Evolutionary conservation across 805 yeast species (phyloP).

Genomic region (Suhomyces vadensis): DNA sequence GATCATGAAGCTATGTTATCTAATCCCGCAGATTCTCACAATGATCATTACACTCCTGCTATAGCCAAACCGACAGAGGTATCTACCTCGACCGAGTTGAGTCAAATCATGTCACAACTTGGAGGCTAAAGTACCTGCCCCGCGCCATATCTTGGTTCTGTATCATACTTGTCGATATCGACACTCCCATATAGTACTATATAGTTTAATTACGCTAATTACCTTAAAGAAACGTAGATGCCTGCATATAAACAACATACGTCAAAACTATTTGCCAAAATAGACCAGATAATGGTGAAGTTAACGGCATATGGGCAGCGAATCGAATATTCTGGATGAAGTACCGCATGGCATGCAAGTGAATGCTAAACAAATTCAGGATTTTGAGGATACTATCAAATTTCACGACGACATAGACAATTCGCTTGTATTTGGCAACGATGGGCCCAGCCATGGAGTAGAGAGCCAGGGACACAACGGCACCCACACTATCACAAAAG

Average conservation of each 20-base stretch:
- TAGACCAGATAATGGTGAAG: neutral
- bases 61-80: neutral
- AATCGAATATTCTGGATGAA: neutral
- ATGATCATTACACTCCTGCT: neutral
- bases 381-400: neutral
- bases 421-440: slow-evolving; percentile 34
- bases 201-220: too few species aligned
- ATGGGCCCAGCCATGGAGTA: slow-evolving; percentile 4
- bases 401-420: slow-evolving; percentile 19
- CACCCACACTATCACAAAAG: neutral
- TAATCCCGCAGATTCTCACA: neutral
- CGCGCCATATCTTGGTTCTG: neutral
- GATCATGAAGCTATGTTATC: slow-evolving; percentile 5
- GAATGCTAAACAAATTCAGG: neutral
- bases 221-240: too few species aligned
- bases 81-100: slow-evolving; percentile 5
- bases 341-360: neutral
- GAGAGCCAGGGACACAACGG: neutral
- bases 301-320: slow-evolving; percentile 1
- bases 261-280: neutral
- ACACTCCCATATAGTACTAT: neutral
- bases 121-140: slow-evolving; percentile 2
- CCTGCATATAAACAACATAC: neutral
- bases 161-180: too few species aligned
- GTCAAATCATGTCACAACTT: slow-evolving; percentile 7